Conservation (phyloP, 78 protist genomes). For the Creolimax fragrantissima region DNA sequence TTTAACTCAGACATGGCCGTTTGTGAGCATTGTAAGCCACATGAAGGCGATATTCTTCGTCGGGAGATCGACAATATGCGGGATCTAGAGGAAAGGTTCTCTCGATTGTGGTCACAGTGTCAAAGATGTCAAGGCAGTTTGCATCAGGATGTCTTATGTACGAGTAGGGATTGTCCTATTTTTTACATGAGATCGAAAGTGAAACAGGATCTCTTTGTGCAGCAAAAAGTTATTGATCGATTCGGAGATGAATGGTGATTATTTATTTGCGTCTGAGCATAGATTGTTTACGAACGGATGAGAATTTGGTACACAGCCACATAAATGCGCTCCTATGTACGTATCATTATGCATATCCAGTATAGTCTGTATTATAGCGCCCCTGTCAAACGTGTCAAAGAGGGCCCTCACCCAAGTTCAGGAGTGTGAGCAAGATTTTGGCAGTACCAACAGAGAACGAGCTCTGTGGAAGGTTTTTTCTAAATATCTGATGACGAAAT, state of each 20-base stretch:
- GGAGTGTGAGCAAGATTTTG: no score
- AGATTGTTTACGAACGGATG: no score
- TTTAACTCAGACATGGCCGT: conserved; percentile 19
- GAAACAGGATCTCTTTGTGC: conserved; percentile 76
- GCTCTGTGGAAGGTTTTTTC: no score
- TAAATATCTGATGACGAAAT: no score
- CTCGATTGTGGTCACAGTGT: conserved; percentile 94
- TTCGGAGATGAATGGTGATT: conserved; percentile 73
- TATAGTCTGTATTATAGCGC: no score
- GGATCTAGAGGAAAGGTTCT: conserved; percentile 54
- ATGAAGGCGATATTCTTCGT: conserved; percentile 41
- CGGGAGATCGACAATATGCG: conserved; percentile 30
- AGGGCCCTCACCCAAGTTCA: no score
- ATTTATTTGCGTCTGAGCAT: no score
- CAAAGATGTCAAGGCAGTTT: conserved; percentile 88
- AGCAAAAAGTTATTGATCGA: conserved; percentile 53
- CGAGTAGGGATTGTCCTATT: conserved; percentile 90
- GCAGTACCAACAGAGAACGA: no score
- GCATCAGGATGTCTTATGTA: conserved; percentile 72
- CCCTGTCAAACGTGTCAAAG: no score
- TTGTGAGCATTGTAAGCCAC: conserved; percentile 34
- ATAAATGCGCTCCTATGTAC: no score
- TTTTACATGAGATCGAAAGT: conserved; percentile 93
- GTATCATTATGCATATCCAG: no score
- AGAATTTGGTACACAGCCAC: no score